Conservation (phyloP, 2,329 filamentous ascomycete genomes). For the Penicillium sp. region DNA sequence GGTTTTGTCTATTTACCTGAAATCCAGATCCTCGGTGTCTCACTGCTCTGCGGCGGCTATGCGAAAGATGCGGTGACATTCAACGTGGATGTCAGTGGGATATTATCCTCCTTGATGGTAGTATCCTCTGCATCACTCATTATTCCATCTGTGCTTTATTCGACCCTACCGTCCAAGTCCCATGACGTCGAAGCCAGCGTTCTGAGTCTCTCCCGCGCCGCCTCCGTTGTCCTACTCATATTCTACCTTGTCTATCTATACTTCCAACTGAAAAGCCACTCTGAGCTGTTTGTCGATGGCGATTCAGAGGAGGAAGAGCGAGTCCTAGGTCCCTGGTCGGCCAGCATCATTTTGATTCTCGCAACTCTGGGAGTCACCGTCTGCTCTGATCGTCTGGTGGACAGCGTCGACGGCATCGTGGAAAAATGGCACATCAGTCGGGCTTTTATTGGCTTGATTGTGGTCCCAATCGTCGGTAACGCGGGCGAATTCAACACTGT, state of each 20-base stretch:
- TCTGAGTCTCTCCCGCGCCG: conserved; percentile 49
- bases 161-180: conserved; percentile 13
- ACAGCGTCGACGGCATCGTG: conserved; percentile 56
- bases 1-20: background rate
- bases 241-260: conserved; percentile 56
- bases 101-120: conserved; percentile 71
- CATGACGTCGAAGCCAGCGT: conserved; percentile 12
- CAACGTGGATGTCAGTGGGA: conserved; percentile 83
- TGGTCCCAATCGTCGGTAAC: conserved; percentile 58
- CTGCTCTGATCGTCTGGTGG: conserved; percentile 46
- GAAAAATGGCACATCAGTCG: conserved; percentile 52
- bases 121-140: conserved; percentile 74
- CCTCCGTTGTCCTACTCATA: conserved; percentile 54
- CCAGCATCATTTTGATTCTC: conserved; percentile 19
- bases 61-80: conserved; percentile 73
- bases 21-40: conserved; percentile 69
- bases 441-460: conserved; percentile 58
- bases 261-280: conserved; percentile 49
- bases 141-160: conserved; percentile 55
- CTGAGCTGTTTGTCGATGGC: conserved; percentile 17
- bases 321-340: conserved; percentile 12
- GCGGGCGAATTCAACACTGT: conserved; percentile 58
- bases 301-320: conserved; percentile 13
- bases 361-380: conserved; percentile 20
- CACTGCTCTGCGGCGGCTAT: conserved; percentile 76